Percentiles rank a stretch among this genome's conserved stretches.
phyloP scores from a whole-genome alignment of 768 basidiomycete species.

The Amanita pseudoporphyria region DNA sequence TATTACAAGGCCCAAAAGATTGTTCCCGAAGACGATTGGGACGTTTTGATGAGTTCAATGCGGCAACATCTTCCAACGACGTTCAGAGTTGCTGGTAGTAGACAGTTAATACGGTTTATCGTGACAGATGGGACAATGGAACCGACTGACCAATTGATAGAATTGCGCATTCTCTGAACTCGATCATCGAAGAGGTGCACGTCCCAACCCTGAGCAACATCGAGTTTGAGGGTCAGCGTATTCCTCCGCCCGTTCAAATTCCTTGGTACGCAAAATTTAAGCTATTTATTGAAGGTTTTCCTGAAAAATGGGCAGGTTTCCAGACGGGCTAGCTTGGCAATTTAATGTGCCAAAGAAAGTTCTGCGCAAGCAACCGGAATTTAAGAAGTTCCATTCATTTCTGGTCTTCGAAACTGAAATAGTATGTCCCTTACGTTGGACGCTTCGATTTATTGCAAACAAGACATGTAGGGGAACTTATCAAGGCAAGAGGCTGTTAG shows the following conservation, averaged over 20 bases:
- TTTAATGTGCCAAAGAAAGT: slow-evolving; percentile 86
- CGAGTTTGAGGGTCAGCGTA: slow-evolving; percentile 62
- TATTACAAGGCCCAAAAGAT: slow-evolving; percentile 76
- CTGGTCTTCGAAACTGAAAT: slow-evolving; percentile 97
- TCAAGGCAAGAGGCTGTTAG: slow-evolving; percentile 96
- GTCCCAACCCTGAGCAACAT: slow-evolving; percentile 68
- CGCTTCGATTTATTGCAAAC: not conserved
- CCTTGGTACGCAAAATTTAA: slow-evolving; percentile 53
- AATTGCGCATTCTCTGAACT: slow-evolving; percentile 65
- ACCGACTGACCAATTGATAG: slow-evolving; percentile 23
- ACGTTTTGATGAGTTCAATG: slow-evolving; percentile 52
- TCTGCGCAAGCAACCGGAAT: slow-evolving; percentile 78
- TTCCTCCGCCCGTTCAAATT: slow-evolving; percentile 76
- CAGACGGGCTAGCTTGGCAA: slow-evolving; percentile 93
- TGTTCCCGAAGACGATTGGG: slow-evolving; percentile 74
- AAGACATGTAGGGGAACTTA: slow-evolving; percentile 69
- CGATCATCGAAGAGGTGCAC: slow-evolving; percentile 66
- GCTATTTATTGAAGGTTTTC: not conserved
- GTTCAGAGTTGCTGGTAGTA: slow-evolving; percentile 84
- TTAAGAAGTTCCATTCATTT: slow-evolving; percentile 93
- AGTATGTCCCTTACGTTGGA: slow-evolving; percentile 26
- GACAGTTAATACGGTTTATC: slow-evolving; percentile 45
- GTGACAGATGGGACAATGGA: not conserved
- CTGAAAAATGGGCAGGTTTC: slow-evolving; percentile 55
- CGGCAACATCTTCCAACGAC: slow-evolving; percentile 80